Evolutionary conservation across 2,329 filamentous ascomycete genomes (phyloP), one percentile per base, ranked within the genome.

Genomic region (Apiospora kogelbergensis): DNA sequence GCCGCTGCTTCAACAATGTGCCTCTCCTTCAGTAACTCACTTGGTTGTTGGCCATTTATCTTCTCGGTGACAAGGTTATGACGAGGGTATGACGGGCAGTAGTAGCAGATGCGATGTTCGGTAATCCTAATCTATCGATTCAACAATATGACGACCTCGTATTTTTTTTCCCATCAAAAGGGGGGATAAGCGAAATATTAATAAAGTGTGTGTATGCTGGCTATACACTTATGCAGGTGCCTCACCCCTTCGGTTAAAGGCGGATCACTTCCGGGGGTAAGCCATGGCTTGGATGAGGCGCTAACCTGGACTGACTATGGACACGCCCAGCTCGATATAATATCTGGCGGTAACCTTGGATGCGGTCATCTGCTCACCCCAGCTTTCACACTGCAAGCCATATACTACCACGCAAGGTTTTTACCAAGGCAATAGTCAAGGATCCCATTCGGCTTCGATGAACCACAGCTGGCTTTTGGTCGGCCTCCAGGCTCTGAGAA

Each of bases 371-470:
- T 60, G 53, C 20, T 24, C 30, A 60, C 53, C 53, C 53, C 53
- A 33, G 53, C 53, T 60, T 60, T 60, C 20, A 37, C 17, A 22
- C 37, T n/a, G 4, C 17, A 33, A 60, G 53, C 53, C 30, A 60
- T 60, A 30, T 60, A n/a, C 53, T 37, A 60, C 53, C 53, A 60
- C 30, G 37, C 30, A n/a, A 7, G 26, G 3, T 6, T 60, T 60
- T 22, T 13, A 37, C 53, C 22, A 37, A 37, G 7, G 53, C n/a
- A 60, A 60, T n/a, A 60, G 17, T 37, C 30, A 60, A 42, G 37
- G 63, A 42, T 65, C 26, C 63, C 63, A 65, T 45, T 26, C 63
- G 24, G 63, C 63, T 33, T 65, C 63, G 42, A 65, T 65, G 26
- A 65, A 65, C 37, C 63, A 44, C 37, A 65, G 13, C 10, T 45